These are phyloP conservation scores for Fallopia convolvulus DNA, from an alignment of 148 eudicot species.

Conservation along the genomic window DNA sequence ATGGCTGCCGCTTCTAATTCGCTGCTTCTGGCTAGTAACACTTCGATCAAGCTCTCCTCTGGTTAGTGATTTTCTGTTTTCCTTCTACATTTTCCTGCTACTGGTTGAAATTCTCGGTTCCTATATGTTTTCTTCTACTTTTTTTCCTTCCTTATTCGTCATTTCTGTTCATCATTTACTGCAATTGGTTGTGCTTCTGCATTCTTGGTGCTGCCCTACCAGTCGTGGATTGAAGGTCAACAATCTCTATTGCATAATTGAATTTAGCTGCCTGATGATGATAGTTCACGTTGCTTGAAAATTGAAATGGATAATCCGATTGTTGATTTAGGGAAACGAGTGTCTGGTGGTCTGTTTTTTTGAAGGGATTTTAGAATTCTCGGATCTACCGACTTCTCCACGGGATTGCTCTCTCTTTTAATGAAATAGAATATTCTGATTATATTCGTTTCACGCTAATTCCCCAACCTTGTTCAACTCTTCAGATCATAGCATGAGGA, in stretches of 20 bases:
- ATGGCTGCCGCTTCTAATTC: conserved; percentile 45
- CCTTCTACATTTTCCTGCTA: not conserved
- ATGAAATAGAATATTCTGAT: not conserved
- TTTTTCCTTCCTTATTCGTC: not conserved
- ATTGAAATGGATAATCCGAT: not conserved
- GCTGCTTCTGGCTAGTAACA: conserved; percentile 22
- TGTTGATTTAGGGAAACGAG: not conserved
- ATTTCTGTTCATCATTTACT: not conserved
- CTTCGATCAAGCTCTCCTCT: conserved; percentile 25
- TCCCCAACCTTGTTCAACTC: not conserved
- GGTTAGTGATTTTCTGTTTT: conserved; percentile 25
- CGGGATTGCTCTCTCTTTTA: not conserved
- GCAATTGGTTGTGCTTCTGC: not conserved
- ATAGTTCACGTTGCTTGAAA: not conserved
- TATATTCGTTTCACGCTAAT: not conserved
- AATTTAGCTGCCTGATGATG: not conserved
- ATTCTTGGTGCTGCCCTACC: not conserved
- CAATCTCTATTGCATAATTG: not conserved
- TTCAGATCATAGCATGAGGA: conserved; percentile 29
- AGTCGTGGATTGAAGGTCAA: conserved; percentile 4
- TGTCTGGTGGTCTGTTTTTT: not conserved
- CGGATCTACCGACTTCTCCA: not conserved
- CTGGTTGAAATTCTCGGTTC: not conserved
- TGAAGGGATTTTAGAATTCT: not conserved
- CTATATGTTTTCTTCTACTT: conserved; percentile 1